Base-by-base conservation (phyloP, 75 land plant genomes). In the Cupressus sempervirens region DNA sequence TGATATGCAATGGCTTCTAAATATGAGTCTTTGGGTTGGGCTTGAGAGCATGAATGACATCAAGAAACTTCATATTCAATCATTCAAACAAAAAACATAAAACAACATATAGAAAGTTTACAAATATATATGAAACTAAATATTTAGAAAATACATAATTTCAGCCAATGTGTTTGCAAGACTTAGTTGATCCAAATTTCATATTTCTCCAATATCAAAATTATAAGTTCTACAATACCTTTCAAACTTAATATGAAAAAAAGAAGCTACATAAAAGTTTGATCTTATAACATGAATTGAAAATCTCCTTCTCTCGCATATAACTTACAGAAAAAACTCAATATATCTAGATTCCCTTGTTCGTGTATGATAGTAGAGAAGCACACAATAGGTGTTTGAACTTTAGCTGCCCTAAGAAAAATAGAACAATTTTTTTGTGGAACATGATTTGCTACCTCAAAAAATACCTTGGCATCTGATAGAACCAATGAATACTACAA, bases 311-410 rank as follows among this genome's bases (percentile, higher is more conserved):
- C 96, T 89, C 93, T 90, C 45, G 96, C 93, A 88, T 94, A 94
- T n/a, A 91, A 94, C 86, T 94, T 94, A 92, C 92, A 3, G 94
- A 94, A 87, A 94, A 94, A 35, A 94, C 96, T 88, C 62, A 94
- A 46, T 72, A 94, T 93, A 84, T 93, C 96, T 34, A 93, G 96
- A 79, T 92, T 93, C 26, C 93, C 94, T 81, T 94, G 91, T 84
- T 93, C 94, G 76, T 94, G 94, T 84, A 93, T 93, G 48, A 94
- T 93, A 72, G 96, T 94, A 65, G 95, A 94, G 85, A 91, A 94
- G 23, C 94, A 87, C 8, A 93, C 92, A 81, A 94, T 92, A 14
- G 93, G 93, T 4, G 95, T 93, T 75, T 93, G 93, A 32, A 88
- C 92, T 9, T 95, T 93, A 6, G 95, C 94, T 34, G 90, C 92